Conservation (phyloP, 2,329 filamentous ascomycete species). For the Penicillium glabrum region DNA sequence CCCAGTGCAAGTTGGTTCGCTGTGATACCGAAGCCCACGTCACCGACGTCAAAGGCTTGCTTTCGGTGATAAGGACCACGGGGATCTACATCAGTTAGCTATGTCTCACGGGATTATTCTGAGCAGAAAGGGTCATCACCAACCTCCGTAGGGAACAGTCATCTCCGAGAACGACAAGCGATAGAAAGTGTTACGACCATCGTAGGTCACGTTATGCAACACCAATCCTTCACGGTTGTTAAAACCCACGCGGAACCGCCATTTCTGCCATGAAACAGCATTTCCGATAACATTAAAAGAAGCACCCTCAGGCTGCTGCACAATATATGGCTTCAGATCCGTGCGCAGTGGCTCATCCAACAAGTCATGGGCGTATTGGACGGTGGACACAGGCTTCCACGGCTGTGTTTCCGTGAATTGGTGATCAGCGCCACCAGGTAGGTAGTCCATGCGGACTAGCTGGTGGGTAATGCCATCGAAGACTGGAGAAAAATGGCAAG, state of each 20-base stretch:
- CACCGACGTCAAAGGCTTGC: constrained; percentile 69
- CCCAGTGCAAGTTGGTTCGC: constrained; percentile 69
- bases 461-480: constrained; percentile 62
- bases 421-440: constrained; percentile 66
- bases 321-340: constrained; percentile 64
- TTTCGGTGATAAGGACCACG: constrained; percentile 69
- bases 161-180: constrained; percentile 67
- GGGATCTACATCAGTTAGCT: constrained; percentile 49
- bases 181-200: constrained; percentile 64
- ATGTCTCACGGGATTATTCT: no score
- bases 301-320: constrained; percentile 64
- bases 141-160: constrained; percentile 52
- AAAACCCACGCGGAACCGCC: constrained; percentile 62
- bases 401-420: constrained; percentile 57
- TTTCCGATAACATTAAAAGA: constrained; percentile 61
- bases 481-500: constrained; percentile 39
- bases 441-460: constrained; percentile 67
- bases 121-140: neutral
- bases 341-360: constrained; percentile 65
- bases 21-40: constrained; percentile 65
- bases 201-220: constrained; percentile 66
- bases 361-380: constrained; percentile 61
- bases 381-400: constrained; percentile 55
- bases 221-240: constrained; percentile 67
- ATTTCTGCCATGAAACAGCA: constrained; percentile 66